Evolutionary conservation across 73 alveolate genomes (phyloP), one percentile per base, ranked within the genome.

Genomic region (Halteria grandinella): DNA sequence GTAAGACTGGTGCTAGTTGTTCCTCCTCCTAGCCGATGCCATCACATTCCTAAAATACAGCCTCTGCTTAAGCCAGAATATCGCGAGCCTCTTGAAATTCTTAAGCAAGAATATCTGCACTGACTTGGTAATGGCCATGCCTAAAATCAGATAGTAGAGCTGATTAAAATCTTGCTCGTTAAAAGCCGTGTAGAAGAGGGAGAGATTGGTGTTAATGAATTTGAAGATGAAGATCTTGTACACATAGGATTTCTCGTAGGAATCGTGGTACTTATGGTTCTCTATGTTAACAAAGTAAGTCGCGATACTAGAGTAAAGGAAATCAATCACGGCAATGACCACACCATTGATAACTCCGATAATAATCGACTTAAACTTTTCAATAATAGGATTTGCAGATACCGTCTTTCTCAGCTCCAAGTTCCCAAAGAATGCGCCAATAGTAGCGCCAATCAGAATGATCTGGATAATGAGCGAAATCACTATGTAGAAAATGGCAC

Each of bases 281-380:
- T 77, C 89, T 12, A 20, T 7, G 24, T 36, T 47, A 43, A 77
- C 76, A 63, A 77, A 64, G 15, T 27, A 15, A 0, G 10, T 40
- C 1, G 75, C 78, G 12, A 79, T 58, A 25, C 5, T 4, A n/a
- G 45, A 18, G 28, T 79, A 79, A 1, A 79, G 1, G 40, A 79
- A 79, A 47, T 79, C 55, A 43, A 79, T 41, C 0, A 79, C 33
- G 1, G 82, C 14, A 3, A 79, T 69, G 5, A 34, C 39, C 5
- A 79, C 21, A 15, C 89, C 89, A 66, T 79, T 66, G 0, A 79
- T 50, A 18, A 64, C 37, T 12, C 89, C 89, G 39, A 51, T 70
- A 6, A 70, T 8, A 28, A 49, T 11, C n/a, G 24, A 48, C 20
- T n/a, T 11, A 32, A 43, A 69, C 27, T 66, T 52, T 21, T 41